A percentile compares a stretch with the other conserved stretches of the same genome.
phyloP scores from a whole-genome alignment of 805 yeast genomes.

The Cyberlindnera americana region DNA sequence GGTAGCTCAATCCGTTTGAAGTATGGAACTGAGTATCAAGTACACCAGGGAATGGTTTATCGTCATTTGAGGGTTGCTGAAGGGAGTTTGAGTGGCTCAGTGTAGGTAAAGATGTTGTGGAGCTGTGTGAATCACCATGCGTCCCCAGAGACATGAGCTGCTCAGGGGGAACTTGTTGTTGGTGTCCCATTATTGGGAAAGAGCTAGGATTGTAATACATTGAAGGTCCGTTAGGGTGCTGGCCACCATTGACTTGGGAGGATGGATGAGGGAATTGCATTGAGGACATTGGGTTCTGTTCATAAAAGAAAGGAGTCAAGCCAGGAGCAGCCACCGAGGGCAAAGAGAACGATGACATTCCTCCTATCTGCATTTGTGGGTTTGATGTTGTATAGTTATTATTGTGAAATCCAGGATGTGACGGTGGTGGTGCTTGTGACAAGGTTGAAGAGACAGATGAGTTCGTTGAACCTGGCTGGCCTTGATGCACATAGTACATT shows the following conservation, averaged over 20 bases:
- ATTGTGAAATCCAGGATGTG: slow-evolving; percentile 4
- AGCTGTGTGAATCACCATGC: neutral
- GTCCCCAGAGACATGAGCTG: neutral
- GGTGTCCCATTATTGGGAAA: slow-evolving; percentile 1
- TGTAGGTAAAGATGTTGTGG: neutral
- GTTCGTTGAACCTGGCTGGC: slow-evolving; percentile 4
- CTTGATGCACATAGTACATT: neutral
- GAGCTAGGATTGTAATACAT: neutral
- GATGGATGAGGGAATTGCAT: slow-evolving; percentile 1
- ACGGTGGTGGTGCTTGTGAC: slow-evolving; percentile 5
- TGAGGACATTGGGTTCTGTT: slow-evolving; percentile 4
- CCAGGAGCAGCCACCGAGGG: slow-evolving; percentile 4
- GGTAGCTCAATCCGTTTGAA: neutral
- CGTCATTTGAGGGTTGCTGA: slow-evolving; percentile 9
- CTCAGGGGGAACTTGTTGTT: neutral
- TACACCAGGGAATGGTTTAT: slow-evolving; percentile 25
- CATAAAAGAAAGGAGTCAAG: slow-evolving; percentile 7
- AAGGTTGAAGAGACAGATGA: slow-evolving; percentile 6
- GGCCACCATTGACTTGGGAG: slow-evolving; percentile 5
- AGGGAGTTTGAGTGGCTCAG: neutral
- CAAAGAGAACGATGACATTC: slow-evolving; percentile 3
- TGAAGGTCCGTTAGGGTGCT: neutral
- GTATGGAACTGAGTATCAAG: slow-evolving; percentile 17
- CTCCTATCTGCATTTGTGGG: neutral
- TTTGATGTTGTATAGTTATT: slow-evolving; percentile 6